A percentile compares a stretch with the other conserved stretches of the same genome.
Conservation (phyloP, 2,329 filamentous ascomycete genomes). For the Scedosporium dehoogii region DNA sequence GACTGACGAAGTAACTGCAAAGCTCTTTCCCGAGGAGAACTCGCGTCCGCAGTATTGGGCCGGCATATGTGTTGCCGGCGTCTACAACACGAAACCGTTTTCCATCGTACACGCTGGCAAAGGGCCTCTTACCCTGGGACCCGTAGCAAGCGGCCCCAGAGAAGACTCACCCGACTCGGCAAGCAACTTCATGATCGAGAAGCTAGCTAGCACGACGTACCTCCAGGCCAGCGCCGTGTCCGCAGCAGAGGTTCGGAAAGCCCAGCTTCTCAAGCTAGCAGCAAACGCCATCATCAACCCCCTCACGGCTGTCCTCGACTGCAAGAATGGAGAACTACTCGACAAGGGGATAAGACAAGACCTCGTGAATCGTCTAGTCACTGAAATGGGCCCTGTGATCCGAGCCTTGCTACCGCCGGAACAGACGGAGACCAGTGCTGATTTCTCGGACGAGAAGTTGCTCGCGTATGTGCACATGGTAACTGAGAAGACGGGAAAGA, state of each 20-base stretch:
- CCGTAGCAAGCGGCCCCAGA: constrained; percentile 23
- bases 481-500: constrained; percentile 33
- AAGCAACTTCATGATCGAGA: constrained; percentile 27
- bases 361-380: constrained; percentile 58
- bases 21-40: background rate
- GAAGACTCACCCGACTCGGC: constrained; percentile 4
- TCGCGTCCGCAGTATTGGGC: constrained; percentile 1
- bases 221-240: constrained; percentile 31
- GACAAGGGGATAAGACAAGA: constrained; percentile 33
- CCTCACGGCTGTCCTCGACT: constrained; percentile 67
- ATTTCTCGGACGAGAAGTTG: constrained; percentile 1
- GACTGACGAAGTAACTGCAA: background rate
- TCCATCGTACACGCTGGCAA: constrained; percentile 41
- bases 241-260: constrained; percentile 35
- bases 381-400: constrained; percentile 59
- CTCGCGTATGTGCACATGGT: constrained; percentile 32
- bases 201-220: constrained; percentile 30
- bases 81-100: constrained; percentile 29
- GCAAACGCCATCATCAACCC: constrained; percentile 77
- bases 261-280: constrained; percentile 81
- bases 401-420: background rate
- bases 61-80: background rate
- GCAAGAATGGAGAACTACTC: constrained; percentile 70
- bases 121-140: constrained; percentile 37
- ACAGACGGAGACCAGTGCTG: background rate